phyloP scores from a whole-genome alignment of 805 yeast species.

The Barnettozyma sucrosica region DNA sequence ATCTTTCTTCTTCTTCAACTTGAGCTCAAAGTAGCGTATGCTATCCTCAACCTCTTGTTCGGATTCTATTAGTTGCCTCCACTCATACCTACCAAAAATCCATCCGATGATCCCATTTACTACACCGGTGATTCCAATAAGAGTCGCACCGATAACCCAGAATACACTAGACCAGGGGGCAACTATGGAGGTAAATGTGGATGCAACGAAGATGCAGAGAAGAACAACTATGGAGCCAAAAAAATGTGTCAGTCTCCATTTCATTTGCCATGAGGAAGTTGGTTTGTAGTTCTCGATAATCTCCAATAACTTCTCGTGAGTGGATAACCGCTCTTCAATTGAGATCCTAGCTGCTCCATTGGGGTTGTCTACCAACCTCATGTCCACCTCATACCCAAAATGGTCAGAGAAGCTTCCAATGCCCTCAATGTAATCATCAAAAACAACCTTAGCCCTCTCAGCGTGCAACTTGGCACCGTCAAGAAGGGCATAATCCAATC shows the following conservation, averaged over 20 bases:
- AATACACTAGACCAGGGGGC: conserved; percentile 64
- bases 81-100: conserved; percentile 76
- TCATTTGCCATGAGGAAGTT: conserved; percentile 53
- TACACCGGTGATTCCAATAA: conserved; percentile 59
- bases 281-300: conserved; percentile 36
- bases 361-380: conserved; percentile 27
- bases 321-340: conserved; percentile 4
- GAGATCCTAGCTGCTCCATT: conserved; percentile 1
- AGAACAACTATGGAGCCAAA: conserved; percentile 44
- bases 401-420: conserved; percentile 88
- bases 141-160: conserved; percentile 48
- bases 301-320: neutral
- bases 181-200: conserved; percentile 51
- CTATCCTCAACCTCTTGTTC: conserved; percentile 53
- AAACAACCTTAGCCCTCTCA: conserved; percentile 59
- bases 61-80: conserved; percentile 72
- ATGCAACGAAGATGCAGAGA: conserved; percentile 48
- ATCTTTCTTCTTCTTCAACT: neutral
- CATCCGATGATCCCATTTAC: conserved; percentile 74
- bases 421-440: conserved; percentile 61
- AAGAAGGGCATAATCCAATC: conserved; percentile 85
- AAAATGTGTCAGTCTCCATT: conserved; percentile 65
- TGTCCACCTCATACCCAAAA: conserved; percentile 64
- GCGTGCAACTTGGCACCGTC: conserved; percentile 52
- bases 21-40: neutral